A percentile compares a stretch with the other conserved stretches of the same genome.
These are phyloP conservation scores for Claviceps sp. DNA, from an alignment of 2,329 filamentous ascomycete genomes.

Conservation along the genomic window DNA sequence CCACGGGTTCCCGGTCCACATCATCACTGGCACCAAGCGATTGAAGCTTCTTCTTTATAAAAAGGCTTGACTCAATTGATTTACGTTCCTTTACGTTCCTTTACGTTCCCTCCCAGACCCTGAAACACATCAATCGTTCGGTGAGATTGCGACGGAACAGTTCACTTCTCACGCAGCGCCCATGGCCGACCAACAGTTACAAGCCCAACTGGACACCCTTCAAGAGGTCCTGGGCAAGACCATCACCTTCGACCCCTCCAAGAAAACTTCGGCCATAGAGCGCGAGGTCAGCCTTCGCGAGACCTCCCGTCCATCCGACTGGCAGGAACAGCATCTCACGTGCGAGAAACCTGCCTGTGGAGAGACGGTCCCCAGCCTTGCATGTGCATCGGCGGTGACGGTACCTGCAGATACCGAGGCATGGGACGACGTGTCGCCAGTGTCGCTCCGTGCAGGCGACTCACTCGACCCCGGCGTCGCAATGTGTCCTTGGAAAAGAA, in stretches of 20 bases:
- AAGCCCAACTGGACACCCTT: conserved; percentile 6
- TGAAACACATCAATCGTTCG: not conserved
- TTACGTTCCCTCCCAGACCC: not conserved
- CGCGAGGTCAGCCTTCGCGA: not conserved
- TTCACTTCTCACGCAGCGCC: not conserved
- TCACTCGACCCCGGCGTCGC: conserved; percentile 11
- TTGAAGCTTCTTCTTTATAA: not conserved
- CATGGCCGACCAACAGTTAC: conserved; percentile 5
- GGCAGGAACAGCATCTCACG: conserved; percentile 1
- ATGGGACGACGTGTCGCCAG: conserved; percentile 14
- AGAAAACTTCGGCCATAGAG: not conserved
- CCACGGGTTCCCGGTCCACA: not conserved
- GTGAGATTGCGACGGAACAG: not conserved
- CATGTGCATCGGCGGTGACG: not conserved
- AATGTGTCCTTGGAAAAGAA: conserved; percentile 38
- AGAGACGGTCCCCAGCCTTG: not conserved
- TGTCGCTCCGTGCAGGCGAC: conserved; percentile 13
- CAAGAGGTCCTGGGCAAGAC: conserved; percentile 8
- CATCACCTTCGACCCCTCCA: conserved; percentile 3
- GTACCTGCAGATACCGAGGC: not conserved
- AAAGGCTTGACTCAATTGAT: not conserved
- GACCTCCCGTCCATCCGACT: not conserved
- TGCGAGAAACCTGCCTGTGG: not conserved
- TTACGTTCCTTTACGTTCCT: not conserved
- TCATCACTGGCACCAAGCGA: not conserved